Base-by-base conservation (phyloP, 2,329 filamentous ascomycete species). In the Dactylonectria macrodidyma region DNA sequence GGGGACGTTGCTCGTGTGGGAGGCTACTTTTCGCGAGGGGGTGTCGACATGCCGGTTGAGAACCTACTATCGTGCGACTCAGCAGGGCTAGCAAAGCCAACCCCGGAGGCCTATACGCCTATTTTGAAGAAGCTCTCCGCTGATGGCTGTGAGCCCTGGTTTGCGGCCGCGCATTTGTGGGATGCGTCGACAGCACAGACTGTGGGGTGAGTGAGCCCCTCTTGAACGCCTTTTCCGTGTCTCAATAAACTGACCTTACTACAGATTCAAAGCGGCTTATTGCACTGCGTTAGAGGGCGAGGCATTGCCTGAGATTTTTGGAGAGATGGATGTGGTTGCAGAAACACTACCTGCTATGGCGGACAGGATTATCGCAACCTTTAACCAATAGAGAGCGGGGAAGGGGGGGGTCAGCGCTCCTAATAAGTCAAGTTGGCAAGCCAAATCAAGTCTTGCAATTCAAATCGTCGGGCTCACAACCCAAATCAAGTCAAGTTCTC, bases 121-220 rank as follows among this genome's bases (percentile, higher is more conserved):
- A 73, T 71, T 0, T 66, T 65, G 3, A 66, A 71, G 6, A 63
- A 71, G 41, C 56, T 73, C 30, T 59, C 56, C 2, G 66, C 72
- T 11, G 70, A 50, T 3, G 65, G 66, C 0, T 14, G 47, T 11
- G 68, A 74, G 46, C 59, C 73, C 22, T 74, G 71, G 68, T 74
- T 74, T 34, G 68, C 70, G 1, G 71, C 72, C 2, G 65, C 67
- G 1, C 72, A 74, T 12, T 66, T 74, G 33, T 74, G 72, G 72
- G 72, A 74, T 51, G 68, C 70, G 1, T 63, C 70, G 1, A 65
- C 68, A 5, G 71, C 71, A 1, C 68, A 70, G 58, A 63, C 68
- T n/a, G 66, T 67, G 10, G 71, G 72, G 70, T 74, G 44, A 56
- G 63, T 67, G n/a, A n/a, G 3, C 22, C 2, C 0, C 1, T 5